phyloP scores from a whole-genome alignment of 495 filamentous ascomycete species.

The Hypomontagnella submonticulosa region DNA sequence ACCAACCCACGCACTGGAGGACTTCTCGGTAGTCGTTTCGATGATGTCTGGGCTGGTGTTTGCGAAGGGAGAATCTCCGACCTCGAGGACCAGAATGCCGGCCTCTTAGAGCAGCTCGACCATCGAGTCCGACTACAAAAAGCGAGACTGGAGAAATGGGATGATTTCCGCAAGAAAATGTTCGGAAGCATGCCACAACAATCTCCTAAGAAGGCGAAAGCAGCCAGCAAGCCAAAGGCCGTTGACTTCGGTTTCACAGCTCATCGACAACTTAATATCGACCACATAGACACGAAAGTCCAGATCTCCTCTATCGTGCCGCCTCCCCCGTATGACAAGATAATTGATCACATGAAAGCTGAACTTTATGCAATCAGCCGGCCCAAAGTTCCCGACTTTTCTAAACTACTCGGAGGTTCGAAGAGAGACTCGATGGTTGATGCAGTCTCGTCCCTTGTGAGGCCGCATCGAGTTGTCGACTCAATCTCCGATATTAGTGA shows the following conservation, averaged over 20 bases:
- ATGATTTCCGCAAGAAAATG: constrained; percentile 68
- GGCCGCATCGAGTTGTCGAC: constrained; percentile 41
- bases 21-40: constrained; percentile 71
- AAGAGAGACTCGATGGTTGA: constrained; percentile 14
- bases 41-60: constrained; percentile 72
- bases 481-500: constrained; percentile 60
- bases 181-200: constrained; percentile 50
- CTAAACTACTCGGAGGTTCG: constrained; percentile 18
- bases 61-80: constrained; percentile 64
- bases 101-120: constrained; percentile 71
- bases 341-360: constrained; percentile 54
- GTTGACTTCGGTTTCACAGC: constrained; percentile 62
- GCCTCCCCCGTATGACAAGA: constrained; percentile 55
- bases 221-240: constrained; percentile 46
- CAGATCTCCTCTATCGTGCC: constrained; percentile 21
- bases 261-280: constrained; percentile 54
- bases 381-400: constrained; percentile 43
- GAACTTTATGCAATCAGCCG: constrained; percentile 50
- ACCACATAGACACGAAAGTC: constrained; percentile 30
- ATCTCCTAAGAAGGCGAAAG: constrained; percentile 30
- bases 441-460: constrained; percentile 13
- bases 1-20: constrained; percentile 66
- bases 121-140: constrained; percentile 69
- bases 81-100: constrained; percentile 56
- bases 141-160: constrained; percentile 75